Evolutionary conservation across 257 asterid species (phyloP), one percentile per base, ranked within the genome.

Genomic region (Handroanthus guayacan): DNA sequence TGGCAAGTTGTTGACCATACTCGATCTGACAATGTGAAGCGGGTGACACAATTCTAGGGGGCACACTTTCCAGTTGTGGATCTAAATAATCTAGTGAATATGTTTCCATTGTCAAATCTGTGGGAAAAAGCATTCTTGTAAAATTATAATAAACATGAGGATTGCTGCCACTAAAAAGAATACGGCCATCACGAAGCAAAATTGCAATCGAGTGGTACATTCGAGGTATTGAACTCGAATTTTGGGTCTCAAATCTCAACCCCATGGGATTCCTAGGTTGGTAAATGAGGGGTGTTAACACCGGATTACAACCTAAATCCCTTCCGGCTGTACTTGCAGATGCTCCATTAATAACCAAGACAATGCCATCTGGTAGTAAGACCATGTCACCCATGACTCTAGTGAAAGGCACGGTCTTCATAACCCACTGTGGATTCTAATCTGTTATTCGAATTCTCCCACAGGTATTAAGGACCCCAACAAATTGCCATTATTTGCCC

Each of bases 81-180:
- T 82, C 81, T 54, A 87, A 69, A 48, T 87, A 80, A 0, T 81
- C 54, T 0, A 89, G 91, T 1, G 84, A 84, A 54, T 62, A 87
- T 1, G 83, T 60, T 61, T 87, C 83, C 20, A 87, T 25, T 0
- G 79, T 69, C 39, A 87, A 56, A 4, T 84, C 89, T 0, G 89
- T 87, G 0, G 91, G 89, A 9, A 38, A 80, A 3, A 72, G 39
- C 2, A 73, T 67, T 1, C 2, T 10, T 51, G 57, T 51, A 13
- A 51, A 51, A 51, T 51, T 51, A 51, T 51, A 51, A 51, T 51
- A 54, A 3, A n/a, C 4, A 54, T 54, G 60, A 54, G 60, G 34
- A 54, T 54, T 54, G 60, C 31, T 54, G 20, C 60, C 60, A n/a
- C 31, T 9, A 4, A 54, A 8, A 3, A 54, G 34, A 54, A 54